Base-by-base conservation (phyloP, 306 rosid genomes). In the Acacia confusa region DNA sequence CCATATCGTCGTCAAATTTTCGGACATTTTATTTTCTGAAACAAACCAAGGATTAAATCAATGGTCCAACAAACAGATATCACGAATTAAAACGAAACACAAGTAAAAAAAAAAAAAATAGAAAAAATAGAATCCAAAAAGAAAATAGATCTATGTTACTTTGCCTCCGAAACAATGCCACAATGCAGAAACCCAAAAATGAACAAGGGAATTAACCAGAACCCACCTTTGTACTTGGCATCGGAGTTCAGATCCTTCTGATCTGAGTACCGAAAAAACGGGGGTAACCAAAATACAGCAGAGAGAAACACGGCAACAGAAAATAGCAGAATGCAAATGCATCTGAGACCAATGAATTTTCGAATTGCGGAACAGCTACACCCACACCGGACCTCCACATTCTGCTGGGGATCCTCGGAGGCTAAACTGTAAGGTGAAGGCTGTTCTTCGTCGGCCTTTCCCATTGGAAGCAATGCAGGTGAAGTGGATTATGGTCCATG, bases 251-350 rank as follows among this genome's bases (percentile, higher is more conserved):
- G 89, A 91, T 89, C 85, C 78, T 58, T 63, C 61, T 79, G 94
- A 92, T 94, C 92, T 80, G 92, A 86, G 60, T 81, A 75, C 61
- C 71, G 90, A 70, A 86, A 86, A 81, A 94, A 92, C 4, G 97
- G 97, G 53, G 92, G 97, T 72, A 94, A 77, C 98, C 97, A 92
- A 75, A 94, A 91, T 47, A 89, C 38, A 67, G 97, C 98, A 61
- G 98, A 92, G 80, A 94, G 93, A 74, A 94, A 88, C 36, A 91
- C 63, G 22, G 97, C 96, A 36, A 78, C 76, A 28, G 98, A 91
- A 9, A 91, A 74, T 12, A 94, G 72, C 47, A 94, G 70, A 50
- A 94, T 83, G 79, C 91, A 79, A 82, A 92, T 44, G 91, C 98
- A 94, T 91, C 89, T 88, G 77, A 85, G 48, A 30, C 94, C 90